Evolutionary conservation across 1,284 basidiomycete genomes (phyloP).

Genomic region (Lentinula novae-zelandiae): DNA sequence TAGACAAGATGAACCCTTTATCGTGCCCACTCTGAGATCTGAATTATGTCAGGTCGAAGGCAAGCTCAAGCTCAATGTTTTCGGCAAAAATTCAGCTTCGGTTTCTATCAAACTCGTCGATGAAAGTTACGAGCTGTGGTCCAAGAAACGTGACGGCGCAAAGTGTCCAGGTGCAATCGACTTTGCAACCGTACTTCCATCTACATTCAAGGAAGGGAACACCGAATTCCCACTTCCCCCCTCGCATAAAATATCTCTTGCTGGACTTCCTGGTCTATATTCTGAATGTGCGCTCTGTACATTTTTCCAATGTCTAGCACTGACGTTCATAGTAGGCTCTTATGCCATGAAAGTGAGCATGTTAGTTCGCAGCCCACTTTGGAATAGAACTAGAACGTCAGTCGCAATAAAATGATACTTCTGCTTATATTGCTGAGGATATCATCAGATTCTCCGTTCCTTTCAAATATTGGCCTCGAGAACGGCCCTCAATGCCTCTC

Average conservation of each 20-base stretch:
- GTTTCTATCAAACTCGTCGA: conserved; percentile 2
- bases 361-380: conserved; percentile 1
- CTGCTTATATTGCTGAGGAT: not conserved
- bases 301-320: not conserved
- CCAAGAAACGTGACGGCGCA: not conserved
- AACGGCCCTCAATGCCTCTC: conserved; percentile 8
- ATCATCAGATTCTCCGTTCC: conserved; percentile 4
- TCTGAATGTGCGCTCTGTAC: not conserved
- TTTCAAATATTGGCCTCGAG: conserved; percentile 10
- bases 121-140: conserved; percentile 9
- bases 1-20: too few species aligned
- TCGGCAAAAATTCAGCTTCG: conserved; percentile 1
- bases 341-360: conserved; percentile 8
- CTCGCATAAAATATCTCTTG: conserved; percentile 3
- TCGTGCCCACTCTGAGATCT: too few species aligned
- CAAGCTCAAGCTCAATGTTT: conserved; percentile 3
- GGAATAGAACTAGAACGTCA: conserved; percentile 6
- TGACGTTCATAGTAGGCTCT: not conserved
- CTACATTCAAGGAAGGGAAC: conserved; percentile 2
- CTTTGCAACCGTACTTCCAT: conserved; percentile 6
- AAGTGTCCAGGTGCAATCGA: not conserved
- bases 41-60: conserved; percentile 7
- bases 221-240: conserved; percentile 5
- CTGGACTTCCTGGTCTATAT: not conserved
- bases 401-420: not conserved